Evolutionary conservation across 2,329 filamentous ascomycete species (phyloP).

Genomic region (Cephalotrichum gorgonifer): DNA sequence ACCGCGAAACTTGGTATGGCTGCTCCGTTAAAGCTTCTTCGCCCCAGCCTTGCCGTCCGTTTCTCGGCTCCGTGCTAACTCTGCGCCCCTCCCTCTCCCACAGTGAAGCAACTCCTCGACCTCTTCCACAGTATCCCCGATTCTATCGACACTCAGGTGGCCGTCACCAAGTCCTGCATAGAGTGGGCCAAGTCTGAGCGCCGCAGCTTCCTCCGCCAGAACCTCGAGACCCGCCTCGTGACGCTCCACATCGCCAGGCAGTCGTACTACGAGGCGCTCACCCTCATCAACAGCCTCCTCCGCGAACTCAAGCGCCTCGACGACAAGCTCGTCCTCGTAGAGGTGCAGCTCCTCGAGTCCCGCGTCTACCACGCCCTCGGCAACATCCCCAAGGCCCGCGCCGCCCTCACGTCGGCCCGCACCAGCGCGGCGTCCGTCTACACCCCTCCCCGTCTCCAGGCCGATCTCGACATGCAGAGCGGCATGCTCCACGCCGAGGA

Average conservation of each 20-base stretch:
- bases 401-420: conserved; percentile 85
- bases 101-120: conserved; percentile 93
- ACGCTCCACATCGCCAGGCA: conserved; percentile 94
- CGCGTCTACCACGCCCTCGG: conserved; percentile 94
- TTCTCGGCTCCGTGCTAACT: background rate
- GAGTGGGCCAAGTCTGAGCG: conserved; percentile 96
- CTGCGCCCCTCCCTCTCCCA: conserved; percentile 4
- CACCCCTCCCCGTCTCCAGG: conserved; percentile 88
- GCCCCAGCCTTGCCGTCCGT: background rate
- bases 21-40: background rate
- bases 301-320: conserved; percentile 96
- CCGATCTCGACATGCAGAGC: conserved; percentile 96
- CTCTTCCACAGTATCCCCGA: conserved; percentile 90
- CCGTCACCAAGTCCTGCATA: conserved; percentile 97
- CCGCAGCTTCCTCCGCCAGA: conserved; percentile 92
- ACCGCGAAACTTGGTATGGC: conserved; percentile 87
- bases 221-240: conserved; percentile 92
- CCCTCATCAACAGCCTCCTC: conserved; percentile 90
- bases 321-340: conserved; percentile 95
- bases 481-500: conserved; percentile 98
- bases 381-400: conserved; percentile 91
- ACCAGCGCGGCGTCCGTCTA: conserved; percentile 96
- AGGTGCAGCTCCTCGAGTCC: conserved; percentile 95
- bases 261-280: conserved; percentile 92
- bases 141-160: conserved; percentile 86